phyloP scores from a whole-genome alignment of 345 rosid species.

The Tarenaya hassleriana region DNA sequence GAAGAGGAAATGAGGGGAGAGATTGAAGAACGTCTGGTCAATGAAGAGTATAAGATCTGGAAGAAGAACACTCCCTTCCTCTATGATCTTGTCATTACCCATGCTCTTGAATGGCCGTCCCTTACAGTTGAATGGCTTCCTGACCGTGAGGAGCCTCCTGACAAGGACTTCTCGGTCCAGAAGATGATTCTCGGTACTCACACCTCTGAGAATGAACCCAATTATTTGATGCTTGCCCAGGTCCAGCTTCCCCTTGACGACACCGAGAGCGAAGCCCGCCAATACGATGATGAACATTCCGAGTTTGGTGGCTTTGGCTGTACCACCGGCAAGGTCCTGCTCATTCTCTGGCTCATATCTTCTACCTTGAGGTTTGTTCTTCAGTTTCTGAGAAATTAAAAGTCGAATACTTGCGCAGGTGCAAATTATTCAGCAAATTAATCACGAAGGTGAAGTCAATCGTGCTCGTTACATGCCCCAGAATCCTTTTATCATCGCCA shows the following conservation, averaged over 20 bases:
- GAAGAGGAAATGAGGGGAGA: slow-evolving; percentile 97
- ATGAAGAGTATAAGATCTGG: slow-evolving; percentile 98
- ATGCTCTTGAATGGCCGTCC: slow-evolving; percentile 98
- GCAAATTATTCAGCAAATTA: slow-evolving; percentile 94
- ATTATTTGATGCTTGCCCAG: slow-evolving; percentile 91
- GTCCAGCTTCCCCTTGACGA: slow-evolving; percentile 95
- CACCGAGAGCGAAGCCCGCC: slow-evolving; percentile 86
- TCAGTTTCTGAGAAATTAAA: slow-evolving; percentile 2
- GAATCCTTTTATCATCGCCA: slow-evolving; percentile 82
- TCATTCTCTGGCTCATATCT: neutral
- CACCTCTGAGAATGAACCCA: slow-evolving; percentile 97
- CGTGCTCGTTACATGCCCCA: slow-evolving; percentile 98
- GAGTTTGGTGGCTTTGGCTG: slow-evolving; percentile 81
- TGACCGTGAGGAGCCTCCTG: slow-evolving; percentile 91
- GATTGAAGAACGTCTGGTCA: slow-evolving; percentile 85
- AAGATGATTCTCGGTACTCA: slow-evolving; percentile 98
- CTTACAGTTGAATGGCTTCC: slow-evolving; percentile 97
- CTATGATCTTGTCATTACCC: slow-evolving; percentile 91
- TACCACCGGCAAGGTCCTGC: slow-evolving; percentile 74
- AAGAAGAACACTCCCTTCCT: slow-evolving; percentile 98
- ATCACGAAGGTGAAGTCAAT: slow-evolving; percentile 98
- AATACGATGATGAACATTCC: slow-evolving; percentile 81
- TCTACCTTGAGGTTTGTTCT: neutral
- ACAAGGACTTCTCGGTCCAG: slow-evolving; percentile 88
- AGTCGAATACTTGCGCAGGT: slow-evolving; percentile 35